phyloP scores from a whole-genome alignment of 331 rosid species.

The Acacia concinna region DNA sequence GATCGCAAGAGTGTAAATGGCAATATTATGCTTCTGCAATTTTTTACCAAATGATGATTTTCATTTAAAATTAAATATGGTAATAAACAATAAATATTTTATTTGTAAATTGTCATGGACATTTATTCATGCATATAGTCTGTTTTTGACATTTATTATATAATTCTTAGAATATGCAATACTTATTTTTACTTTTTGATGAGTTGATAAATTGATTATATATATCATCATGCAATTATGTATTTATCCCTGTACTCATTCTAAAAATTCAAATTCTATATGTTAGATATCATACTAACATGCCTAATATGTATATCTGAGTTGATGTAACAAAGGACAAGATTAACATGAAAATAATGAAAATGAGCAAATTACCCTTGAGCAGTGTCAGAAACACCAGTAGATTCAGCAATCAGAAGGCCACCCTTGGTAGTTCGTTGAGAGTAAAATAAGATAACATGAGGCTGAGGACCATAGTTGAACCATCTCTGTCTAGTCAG shows the following conservation, averaged over 20 bases:
- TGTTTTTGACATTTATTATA: not conserved
- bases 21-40: not conserved
- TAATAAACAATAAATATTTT: not conserved
- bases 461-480: constrained; percentile 18
- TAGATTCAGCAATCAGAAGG: constrained; percentile 1
- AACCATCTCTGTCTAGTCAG: constrained; percentile 10
- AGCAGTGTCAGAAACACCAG: constrained; percentile 25
- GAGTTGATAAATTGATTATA: not conserved
- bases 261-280: not conserved
- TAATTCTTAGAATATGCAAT: not conserved
- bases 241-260: not conserved
- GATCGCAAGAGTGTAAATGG: not conserved
- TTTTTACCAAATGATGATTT: not conserved
- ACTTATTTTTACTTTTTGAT: not conserved
- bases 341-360: not conserved
- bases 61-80: not conserved
- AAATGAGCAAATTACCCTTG: not conserved
- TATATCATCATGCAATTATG: not conserved
- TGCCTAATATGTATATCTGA: not conserved
- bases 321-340: not conserved
- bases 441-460: constrained; percentile 17
- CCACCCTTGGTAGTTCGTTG: constrained; percentile 8
- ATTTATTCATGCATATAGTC: not conserved
- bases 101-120: not conserved
- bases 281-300: not conserved